Percentiles rank a stretch among this genome's conserved stretches.
Evolutionary conservation across 257 asterid genomes (phyloP).

Genomic region (Salvia splendens): DNA sequence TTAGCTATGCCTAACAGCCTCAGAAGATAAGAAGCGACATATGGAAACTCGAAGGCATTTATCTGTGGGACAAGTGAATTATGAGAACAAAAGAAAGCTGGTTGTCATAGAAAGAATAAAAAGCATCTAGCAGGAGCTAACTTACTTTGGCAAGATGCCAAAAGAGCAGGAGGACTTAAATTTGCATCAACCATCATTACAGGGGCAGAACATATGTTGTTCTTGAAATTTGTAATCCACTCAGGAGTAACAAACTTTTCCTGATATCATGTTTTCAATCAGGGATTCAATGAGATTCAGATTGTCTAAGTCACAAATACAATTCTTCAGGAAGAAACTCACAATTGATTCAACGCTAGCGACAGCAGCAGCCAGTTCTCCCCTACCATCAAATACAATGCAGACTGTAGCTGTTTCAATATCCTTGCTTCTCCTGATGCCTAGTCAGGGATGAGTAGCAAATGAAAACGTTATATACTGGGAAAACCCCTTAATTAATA

Average conservation of each 20-base stretch:
- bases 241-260: conserved; percentile 79
- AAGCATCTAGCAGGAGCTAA: not conserved
- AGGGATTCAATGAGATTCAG: conserved; percentile 5
- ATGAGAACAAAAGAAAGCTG: not conserved
- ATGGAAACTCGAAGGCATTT: not conserved
- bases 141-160: conserved; percentile 72
- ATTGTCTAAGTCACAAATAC: conserved; percentile 13
- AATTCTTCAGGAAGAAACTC: conserved; percentile 36
- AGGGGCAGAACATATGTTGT: conserved; percentile 60
- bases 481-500: not conserved
- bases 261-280: conserved; percentile 47
- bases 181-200: conserved; percentile 87
- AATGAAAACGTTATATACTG: conserved; percentile 10
- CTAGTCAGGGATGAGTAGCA: conserved; percentile 42
- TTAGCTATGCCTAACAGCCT: not conserved
- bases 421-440: conserved; percentile 64
- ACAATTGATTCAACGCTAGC: conserved; percentile 85
- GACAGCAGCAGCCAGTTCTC: conserved; percentile 88
- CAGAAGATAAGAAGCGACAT: not conserved
- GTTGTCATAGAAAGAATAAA: not conserved
- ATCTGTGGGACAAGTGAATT: not conserved
- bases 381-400: conserved; percentile 75
- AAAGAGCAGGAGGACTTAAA: conserved; percentile 63
- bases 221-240: conserved; percentile 71
- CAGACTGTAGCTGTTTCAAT: conserved; percentile 73